These are phyloP conservation scores for Chondrus crispus DNA, from an alignment of 23 red algal genomes.

Conservation along the genomic window DNA sequence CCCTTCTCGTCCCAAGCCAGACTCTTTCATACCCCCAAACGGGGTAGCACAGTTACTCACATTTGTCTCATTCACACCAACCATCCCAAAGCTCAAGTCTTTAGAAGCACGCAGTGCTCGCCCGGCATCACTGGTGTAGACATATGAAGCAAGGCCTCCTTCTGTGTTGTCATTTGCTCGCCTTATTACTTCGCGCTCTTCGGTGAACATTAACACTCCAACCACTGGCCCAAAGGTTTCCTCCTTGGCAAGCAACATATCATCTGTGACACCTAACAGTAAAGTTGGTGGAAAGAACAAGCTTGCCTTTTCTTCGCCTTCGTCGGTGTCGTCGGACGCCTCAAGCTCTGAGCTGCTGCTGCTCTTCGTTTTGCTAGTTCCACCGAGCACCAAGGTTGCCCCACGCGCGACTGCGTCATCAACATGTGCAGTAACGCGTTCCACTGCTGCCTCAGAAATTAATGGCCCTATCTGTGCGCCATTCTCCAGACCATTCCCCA, in stretches of 20 bases:
- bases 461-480: constrained; percentile 77
- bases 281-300: constrained; percentile 77
- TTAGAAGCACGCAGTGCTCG: constrained; percentile 26
- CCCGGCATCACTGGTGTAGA: constrained; percentile 65
- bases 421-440: constrained; percentile 61
- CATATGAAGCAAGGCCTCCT: constrained; percentile 81
- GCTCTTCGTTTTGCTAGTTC: not conserved
- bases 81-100: constrained; percentile 80
- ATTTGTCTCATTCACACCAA: constrained; percentile 70
- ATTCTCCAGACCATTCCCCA: constrained; percentile 77
- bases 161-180: constrained; percentile 34
- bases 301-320: not conserved
- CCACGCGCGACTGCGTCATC: constrained; percentile 67
- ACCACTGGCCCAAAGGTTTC: constrained; percentile 93
- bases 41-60: constrained; percentile 65
- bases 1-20: constrained; percentile 88
- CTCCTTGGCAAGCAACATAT: constrained; percentile 52
- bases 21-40: constrained; percentile 89
- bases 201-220: constrained; percentile 53
- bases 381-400: constrained; percentile 65
- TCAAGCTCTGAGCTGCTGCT: not conserved
- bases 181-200: constrained; percentile 65
- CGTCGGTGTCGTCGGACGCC: not conserved
- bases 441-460: constrained; percentile 64
- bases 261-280: constrained; percentile 63